Evolutionary conservation across 306 rosid species (phyloP).

Genomic region (Vigna trinervia): DNA sequence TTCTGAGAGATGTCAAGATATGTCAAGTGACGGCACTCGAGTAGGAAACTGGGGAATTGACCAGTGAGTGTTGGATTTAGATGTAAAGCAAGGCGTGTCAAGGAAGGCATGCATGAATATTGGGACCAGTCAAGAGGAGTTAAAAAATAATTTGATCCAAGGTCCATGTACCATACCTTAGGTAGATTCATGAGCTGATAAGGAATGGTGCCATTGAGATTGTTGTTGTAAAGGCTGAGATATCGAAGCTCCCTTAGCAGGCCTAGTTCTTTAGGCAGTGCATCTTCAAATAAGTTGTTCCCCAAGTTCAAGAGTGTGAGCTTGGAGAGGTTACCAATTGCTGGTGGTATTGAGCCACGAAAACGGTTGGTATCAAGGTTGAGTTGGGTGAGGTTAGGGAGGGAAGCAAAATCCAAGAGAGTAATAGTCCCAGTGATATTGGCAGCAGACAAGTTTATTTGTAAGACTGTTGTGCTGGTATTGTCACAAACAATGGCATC

Average conservation of each 20-base stretch:
- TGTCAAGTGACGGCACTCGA: conserved; percentile 58
- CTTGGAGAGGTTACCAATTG: conserved; percentile 63
- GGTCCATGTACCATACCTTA: conserved; percentile 62
- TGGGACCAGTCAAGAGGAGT: conserved; percentile 56
- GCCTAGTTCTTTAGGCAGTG: conserved; percentile 59
- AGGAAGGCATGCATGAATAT: conserved; percentile 54
- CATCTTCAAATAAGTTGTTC: conserved; percentile 47
- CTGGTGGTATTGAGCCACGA: conserved; percentile 57
- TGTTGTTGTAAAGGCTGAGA: conserved; percentile 52
- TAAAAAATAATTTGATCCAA: conserved; percentile 55
- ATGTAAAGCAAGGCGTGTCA: conserved; percentile 51
- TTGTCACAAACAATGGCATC: conserved; percentile 55
- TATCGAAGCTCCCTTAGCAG: conserved; percentile 59
- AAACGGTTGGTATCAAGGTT: conserved; percentile 58
- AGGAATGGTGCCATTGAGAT: conserved; percentile 55
- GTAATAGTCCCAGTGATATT: conserved; percentile 50
- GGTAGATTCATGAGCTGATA: conserved; percentile 61
- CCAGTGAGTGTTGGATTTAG: conserved; percentile 36
- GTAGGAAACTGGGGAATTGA: conserved; percentile 62
- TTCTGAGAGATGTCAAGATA: conserved; percentile 67
- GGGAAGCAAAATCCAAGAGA: conserved; percentile 51
- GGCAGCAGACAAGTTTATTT: conserved; percentile 50
- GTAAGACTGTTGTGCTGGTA: conserved; percentile 43
- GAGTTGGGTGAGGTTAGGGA: conserved; percentile 55
- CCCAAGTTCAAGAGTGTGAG: conserved; percentile 65